phyloP scores from a whole-genome alignment of 1,284 basidiomycete species.

The Apiotrichum sp. region DNA sequence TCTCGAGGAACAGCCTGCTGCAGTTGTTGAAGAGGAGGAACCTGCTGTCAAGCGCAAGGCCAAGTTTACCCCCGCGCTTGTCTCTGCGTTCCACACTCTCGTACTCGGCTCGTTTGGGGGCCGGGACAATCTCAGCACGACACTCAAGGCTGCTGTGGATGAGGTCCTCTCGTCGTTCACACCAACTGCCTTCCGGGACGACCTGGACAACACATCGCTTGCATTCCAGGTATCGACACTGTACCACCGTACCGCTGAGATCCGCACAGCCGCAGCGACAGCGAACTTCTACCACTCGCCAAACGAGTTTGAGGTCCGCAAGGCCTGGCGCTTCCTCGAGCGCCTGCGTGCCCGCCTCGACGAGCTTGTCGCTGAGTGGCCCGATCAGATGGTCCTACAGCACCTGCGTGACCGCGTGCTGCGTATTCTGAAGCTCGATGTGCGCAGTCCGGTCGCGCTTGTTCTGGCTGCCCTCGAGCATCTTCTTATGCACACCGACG shows the following conservation, averaged over 20 bases:
- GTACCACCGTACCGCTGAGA: conserved; percentile 30
- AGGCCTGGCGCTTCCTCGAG: conserved; percentile 55
- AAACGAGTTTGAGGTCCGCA: conserved; percentile 64
- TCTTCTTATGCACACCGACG: conserved; percentile 79
- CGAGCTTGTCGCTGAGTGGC: conserved; percentile 72
- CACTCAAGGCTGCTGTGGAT: conserved; percentile 22
- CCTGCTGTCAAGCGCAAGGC: conserved; percentile 4
- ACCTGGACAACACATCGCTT: conserved; percentile 29
- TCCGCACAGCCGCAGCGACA: conserved; percentile 48
- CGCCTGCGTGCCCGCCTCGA: conserved; percentile 56
- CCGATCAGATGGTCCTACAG: conserved; percentile 92
- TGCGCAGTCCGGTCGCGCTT: conserved; percentile 72
- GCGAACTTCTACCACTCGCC: conserved; percentile 72
- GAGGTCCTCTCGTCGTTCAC: conserved; percentile 24
- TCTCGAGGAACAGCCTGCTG: conserved; percentile 17
- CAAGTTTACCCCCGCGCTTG: conserved; percentile 22
- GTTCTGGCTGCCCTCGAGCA: conserved; percentile 80
- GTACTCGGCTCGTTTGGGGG: conserved; percentile 19
- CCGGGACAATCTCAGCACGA: neutral
- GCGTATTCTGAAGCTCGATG: conserved; percentile 59
- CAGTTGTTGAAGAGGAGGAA: conserved; percentile 11
- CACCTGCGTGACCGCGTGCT: conserved; percentile 75
- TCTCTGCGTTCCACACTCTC: conserved; percentile 31
- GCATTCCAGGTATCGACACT: conserved; percentile 34
- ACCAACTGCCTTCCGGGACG: conserved; percentile 20